Evolutionary conservation across 805 yeast genomes (phyloP).

Genomic region (Lipomyces anomalus): DNA sequence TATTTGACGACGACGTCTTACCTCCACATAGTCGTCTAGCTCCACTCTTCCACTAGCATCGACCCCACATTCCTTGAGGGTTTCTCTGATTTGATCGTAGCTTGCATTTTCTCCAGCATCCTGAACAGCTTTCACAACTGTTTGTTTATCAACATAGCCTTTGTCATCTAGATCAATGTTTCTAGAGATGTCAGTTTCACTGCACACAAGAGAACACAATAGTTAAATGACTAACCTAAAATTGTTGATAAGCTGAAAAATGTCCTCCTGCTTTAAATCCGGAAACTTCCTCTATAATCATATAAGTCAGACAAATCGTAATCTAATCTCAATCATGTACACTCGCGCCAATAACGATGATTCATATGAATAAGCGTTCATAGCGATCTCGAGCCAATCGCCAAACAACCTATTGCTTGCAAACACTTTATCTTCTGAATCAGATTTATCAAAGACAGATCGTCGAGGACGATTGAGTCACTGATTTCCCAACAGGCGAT

Average conservation of each 20-base stretch:
- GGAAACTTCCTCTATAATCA: constrained; percentile 78
- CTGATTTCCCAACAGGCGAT: no score
- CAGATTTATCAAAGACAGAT: no score
- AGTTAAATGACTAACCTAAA: constrained; percentile 42
- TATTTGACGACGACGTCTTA: constrained; percentile 50
- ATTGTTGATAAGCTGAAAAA: constrained; percentile 77
- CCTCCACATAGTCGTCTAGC: constrained; percentile 83
- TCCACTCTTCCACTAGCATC: constrained; percentile 98
- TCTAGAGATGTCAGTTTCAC: constrained; percentile 33
- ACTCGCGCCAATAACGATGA: no score
- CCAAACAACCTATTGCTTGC: no score
- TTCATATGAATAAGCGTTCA: no score
- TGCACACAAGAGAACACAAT: background rate
- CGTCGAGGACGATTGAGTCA: no score
- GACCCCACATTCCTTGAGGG: constrained; percentile 81
- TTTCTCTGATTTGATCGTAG: constrained; percentile 90
- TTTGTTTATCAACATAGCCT: constrained; percentile 91
- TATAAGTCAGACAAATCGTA: no score
- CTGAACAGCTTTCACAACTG: constrained; percentile 77
- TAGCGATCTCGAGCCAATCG: no score
- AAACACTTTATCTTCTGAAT: no score
- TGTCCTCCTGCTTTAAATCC: constrained; percentile 73
- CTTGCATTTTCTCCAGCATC: constrained; percentile 64
- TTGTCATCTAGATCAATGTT: constrained; percentile 81
- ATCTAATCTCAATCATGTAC: no score